Conservation (phyloP, 108 stramenopile genomes). For the Pseudonitzschia multistriata region DNA sequence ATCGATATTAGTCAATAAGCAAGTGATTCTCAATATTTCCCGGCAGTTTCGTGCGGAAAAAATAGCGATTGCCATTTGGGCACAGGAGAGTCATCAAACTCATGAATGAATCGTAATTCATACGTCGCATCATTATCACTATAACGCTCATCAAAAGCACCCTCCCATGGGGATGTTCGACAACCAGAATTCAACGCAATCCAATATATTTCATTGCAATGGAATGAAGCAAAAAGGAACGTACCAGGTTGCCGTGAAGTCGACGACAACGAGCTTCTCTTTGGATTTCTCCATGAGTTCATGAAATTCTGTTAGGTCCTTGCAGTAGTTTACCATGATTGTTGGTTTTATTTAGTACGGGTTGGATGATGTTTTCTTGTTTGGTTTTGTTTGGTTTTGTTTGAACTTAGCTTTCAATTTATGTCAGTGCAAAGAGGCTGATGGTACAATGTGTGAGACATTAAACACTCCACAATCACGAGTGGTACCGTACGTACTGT, state of each 20-base stretch:
- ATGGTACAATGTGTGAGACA: no score
- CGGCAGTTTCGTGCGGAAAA: no score
- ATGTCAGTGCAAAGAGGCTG: no score
- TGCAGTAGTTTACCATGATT: slow-evolving; percentile 5
- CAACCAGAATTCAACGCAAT: neutral
- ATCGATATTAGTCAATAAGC: no score
- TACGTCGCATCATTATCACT: no score
- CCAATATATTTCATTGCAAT: neutral
- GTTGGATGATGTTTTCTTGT: neutral
- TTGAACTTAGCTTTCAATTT: neutral
- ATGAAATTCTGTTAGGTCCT: slow-evolving; percentile 43
- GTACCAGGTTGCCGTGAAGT: slow-evolving; percentile 87
- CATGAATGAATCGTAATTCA: no score
- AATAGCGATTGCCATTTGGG: no score
- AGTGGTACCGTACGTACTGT: no score
- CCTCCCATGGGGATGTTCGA: neutral
- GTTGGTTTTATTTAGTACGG: neutral
- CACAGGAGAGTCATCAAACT: no score
- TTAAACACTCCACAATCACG: no score
- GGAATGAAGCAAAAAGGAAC: slow-evolving; percentile 22
- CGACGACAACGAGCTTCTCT: slow-evolving; percentile 74
- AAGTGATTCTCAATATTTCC: no score
- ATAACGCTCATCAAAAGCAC: no score
- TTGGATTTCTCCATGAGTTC: slow-evolving; percentile 70
- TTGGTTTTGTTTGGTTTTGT: neutral